Percentiles rank a stretch among this genome's conserved stretches.
phyloP scores from a whole-genome alignment of 441 rosid genomes.

The Sinapis alba region DNA sequence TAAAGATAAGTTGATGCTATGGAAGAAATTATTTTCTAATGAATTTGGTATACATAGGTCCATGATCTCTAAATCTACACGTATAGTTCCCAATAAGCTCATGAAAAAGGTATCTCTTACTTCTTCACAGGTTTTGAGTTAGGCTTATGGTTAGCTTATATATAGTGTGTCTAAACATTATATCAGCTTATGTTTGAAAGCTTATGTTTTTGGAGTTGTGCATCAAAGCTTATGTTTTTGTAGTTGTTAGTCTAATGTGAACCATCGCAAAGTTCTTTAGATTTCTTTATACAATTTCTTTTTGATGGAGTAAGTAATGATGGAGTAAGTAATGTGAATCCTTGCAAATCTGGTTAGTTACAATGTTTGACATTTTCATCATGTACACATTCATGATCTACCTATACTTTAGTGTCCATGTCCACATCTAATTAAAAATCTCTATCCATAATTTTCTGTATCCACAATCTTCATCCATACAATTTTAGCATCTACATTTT shows the following conservation, averaged over 20 bases:
- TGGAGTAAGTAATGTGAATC: not conserved
- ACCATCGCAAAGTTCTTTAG: not conserved
- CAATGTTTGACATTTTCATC: not conserved
- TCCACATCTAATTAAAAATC: not conserved
- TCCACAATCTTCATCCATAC: too few relatives aligned
- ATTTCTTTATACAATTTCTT: not conserved
- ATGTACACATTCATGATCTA: not conserved
- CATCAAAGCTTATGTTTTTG: not conserved
- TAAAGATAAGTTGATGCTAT: too few relatives aligned
- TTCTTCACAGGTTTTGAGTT: not conserved
- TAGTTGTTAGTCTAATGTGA: constrained; percentile 8
- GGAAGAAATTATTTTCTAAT: too few relatives aligned
- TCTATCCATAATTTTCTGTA: too few relatives aligned
- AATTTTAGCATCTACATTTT: too few relatives aligned
- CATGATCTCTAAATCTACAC: too few relatives aligned
- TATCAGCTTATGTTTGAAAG: not conserved
- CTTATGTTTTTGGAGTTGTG: not conserved
- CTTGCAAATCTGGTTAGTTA: not conserved
- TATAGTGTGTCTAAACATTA: not conserved
- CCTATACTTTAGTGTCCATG: not conserved
- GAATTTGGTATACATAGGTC: too few relatives aligned
- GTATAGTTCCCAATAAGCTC: too few relatives aligned
- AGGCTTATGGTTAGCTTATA: not conserved
- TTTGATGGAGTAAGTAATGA: not conserved
- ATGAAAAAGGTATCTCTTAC: constrained; percentile 36